Conservation (phyloP, 495 filamentous ascomycete species). For the Penicillium pulvis region DNA sequence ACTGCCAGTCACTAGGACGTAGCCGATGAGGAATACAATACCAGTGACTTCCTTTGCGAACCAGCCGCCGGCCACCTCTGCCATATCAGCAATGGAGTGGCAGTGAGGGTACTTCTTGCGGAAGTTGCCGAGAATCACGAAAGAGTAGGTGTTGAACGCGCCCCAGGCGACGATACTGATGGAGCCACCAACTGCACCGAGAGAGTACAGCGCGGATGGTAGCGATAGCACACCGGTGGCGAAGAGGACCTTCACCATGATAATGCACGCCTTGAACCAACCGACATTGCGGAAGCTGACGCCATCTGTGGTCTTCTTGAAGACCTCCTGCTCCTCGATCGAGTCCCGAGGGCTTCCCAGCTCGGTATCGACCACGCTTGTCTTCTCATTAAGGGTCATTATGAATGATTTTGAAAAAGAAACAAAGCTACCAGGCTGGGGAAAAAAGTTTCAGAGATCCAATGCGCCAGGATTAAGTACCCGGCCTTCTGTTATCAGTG, state of each 20-base stretch:
- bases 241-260: slow-evolving; percentile 57
- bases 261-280: slow-evolving; percentile 53
- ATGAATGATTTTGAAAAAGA: background rate
- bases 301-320: slow-evolving; percentile 48
- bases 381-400: background rate
- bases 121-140: slow-evolving; percentile 36
- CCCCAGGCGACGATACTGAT: slow-evolving; percentile 61
- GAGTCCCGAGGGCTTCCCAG: slow-evolving; percentile 11
- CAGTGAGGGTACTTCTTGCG: slow-evolving; percentile 38
- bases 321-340: slow-evolving; percentile 45
- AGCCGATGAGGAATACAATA: slow-evolving; percentile 46
- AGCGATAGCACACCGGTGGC: slow-evolving; percentile 62
- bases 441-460: background rate
- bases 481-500: no score
- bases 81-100: slow-evolving; percentile 66
- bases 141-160: slow-evolving; percentile 55
- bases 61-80: slow-evolving; percentile 60
- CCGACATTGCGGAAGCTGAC: slow-evolving; percentile 57
- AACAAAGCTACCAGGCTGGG: background rate
- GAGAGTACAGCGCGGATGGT: slow-evolving; percentile 57
- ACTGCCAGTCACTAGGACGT: slow-evolving; percentile 38
- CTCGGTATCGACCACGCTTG: slow-evolving; percentile 1
- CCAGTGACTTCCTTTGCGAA: slow-evolving; percentile 47
- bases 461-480: no score
- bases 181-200: slow-evolving; percentile 60